Percentiles rank a stretch among this genome's conserved stretches.
phyloP scores from a whole-genome alignment of 805 yeast species.

The Candida tammaniensis region DNA sequence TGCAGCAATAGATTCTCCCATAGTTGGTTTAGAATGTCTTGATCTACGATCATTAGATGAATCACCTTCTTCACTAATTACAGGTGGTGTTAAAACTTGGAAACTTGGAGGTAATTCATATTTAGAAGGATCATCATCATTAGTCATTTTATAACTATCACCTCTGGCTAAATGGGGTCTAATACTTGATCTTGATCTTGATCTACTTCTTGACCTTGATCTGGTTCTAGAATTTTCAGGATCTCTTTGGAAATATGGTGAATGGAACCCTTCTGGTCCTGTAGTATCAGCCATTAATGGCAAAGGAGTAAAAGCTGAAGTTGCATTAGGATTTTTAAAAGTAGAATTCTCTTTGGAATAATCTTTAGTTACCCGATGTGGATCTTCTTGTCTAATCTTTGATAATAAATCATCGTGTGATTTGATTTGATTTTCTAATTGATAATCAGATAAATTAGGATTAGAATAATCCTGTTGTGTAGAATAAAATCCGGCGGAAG shows the following conservation, averaged over 20 bases:
- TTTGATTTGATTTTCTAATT: slow-evolving; percentile 37
- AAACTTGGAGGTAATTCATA: slow-evolving; percentile 43
- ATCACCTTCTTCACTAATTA: slow-evolving; percentile 20
- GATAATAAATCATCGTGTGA: slow-evolving; percentile 34
- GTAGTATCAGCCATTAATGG: slow-evolving; percentile 10
- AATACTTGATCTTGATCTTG: slow-evolving; percentile 12
- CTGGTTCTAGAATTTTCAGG: slow-evolving; percentile 21
- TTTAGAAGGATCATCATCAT: slow-evolving; percentile 42
- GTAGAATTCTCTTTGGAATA: slow-evolving; percentile 16
- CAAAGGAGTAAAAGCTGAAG: slow-evolving; percentile 6
- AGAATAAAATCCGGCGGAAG: slow-evolving; percentile 7
- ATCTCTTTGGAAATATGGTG: slow-evolving; percentile 34
- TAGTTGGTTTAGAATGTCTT: slow-evolving; percentile 39
- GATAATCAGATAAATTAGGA: slow-evolving; percentile 45
- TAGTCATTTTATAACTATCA: slow-evolving; percentile 66
- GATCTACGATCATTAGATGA: slow-evolving; percentile 34
- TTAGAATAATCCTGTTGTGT: slow-evolving; percentile 27
- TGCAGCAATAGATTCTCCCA: slow-evolving; percentile 45
- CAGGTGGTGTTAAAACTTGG: slow-evolving; percentile 10
- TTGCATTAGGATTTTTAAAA: slow-evolving; percentile 1
- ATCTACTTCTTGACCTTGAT: slow-evolving; percentile 18
- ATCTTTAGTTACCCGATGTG: slow-evolving; percentile 17
- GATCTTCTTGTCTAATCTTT: slow-evolving; percentile 36
- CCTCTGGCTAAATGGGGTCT: slow-evolving; percentile 74
- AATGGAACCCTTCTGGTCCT: slow-evolving; percentile 25